Conservation (phyloP, 345 rosid genomes). For the Eucalyptus shirleyi region DNA sequence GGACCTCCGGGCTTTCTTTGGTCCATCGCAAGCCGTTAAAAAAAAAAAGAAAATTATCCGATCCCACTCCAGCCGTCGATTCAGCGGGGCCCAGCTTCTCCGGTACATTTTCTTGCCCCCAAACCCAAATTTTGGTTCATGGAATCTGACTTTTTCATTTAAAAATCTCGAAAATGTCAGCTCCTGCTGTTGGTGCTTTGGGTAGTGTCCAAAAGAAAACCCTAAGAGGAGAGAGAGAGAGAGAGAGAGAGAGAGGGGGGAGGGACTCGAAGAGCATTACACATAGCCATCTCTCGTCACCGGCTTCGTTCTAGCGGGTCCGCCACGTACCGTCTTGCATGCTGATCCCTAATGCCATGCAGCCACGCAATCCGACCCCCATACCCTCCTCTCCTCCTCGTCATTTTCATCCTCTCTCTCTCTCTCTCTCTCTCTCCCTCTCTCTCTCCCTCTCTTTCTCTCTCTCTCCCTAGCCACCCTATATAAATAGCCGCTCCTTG, state of each 20-base stretch:
- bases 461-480: background rate
- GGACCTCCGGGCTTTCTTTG: background rate
- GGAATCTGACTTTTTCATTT: background rate
- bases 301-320: background rate
- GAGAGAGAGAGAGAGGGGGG: no score
- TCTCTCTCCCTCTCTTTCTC: background rate
- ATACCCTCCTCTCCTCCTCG: background rate
- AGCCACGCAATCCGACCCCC: constrained; percentile 32
- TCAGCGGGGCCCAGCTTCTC: background rate
- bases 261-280: background rate
- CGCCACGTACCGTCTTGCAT: constrained; percentile 49
- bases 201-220: background rate
- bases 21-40: background rate
- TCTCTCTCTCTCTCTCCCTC: background rate
- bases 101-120: background rate
- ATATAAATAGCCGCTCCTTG: background rate
- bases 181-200: background rate
- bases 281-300: constrained; percentile 6
- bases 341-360: constrained; percentile 22
- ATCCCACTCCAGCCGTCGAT: background rate
- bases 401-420: background rate
- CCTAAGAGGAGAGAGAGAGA: background rate
- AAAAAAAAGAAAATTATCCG: background rate
- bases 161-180: background rate
- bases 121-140: background rate